Evolutionary conservation across 768 basidiomycete species (phyloP).

Genomic region (Tulasnella sp.): DNA sequence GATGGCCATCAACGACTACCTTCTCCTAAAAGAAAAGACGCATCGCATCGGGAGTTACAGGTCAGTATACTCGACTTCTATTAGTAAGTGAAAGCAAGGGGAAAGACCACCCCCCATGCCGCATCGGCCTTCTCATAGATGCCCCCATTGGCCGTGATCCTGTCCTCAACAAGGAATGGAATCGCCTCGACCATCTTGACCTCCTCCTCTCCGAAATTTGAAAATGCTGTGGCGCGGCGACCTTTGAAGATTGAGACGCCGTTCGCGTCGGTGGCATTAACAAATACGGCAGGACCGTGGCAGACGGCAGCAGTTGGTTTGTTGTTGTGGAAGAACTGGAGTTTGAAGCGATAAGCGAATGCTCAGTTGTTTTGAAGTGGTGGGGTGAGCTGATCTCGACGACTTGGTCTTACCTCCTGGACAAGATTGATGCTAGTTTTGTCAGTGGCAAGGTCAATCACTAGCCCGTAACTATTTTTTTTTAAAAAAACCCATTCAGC

Average conservation of each 20-base stretch:
- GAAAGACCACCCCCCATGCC: conserved; percentile 44
- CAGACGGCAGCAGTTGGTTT: conserved; percentile 66
- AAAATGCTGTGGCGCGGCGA: conserved; percentile 51
- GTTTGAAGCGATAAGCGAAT: neutral
- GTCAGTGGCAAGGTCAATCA: conserved; percentile 56
- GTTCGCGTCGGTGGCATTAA: conserved; percentile 41
- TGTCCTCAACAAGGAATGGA: conserved; percentile 63
- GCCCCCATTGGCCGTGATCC: conserved; percentile 52
- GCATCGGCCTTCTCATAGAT: conserved; percentile 49
- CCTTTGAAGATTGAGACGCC: conserved; percentile 59
- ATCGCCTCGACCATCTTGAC: conserved; percentile 39
- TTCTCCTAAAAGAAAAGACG: conserved; percentile 26
- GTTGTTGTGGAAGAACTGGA: conserved; percentile 53
- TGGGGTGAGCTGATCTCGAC: neutral
- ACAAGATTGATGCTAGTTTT: conserved; percentile 46
- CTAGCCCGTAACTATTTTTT: conserved; percentile 45
- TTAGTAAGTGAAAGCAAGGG: conserved; percentile 20
- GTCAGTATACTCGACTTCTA: too few species aligned
- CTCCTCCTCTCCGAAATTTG: conserved; percentile 54
- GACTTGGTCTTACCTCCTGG: conserved; percentile 33
- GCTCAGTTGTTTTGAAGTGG: too few species aligned
- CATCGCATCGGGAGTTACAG: too few species aligned
- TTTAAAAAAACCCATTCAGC: neutral
- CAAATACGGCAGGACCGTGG: conserved; percentile 66
- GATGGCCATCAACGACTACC: conserved; percentile 46